phyloP scores from a whole-genome alignment of 495 filamentous ascomycete species.

The Penicillium soppii region DNA sequence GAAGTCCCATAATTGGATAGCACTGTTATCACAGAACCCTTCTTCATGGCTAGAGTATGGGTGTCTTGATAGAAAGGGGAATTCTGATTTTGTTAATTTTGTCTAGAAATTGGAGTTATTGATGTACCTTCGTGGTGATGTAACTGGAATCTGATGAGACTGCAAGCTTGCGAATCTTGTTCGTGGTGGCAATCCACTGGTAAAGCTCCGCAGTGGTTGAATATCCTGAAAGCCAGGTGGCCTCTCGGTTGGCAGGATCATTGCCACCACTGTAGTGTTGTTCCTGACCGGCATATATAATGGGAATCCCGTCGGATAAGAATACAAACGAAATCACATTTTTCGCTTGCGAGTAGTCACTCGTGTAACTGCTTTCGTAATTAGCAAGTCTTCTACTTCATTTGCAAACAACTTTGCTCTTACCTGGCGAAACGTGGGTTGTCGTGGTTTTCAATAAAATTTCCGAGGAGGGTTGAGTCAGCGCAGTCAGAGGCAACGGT shows the following conservation, averaged over 20 bases:
- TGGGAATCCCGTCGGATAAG: slow-evolving; percentile 66
- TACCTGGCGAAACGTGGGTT: slow-evolving; percentile 62
- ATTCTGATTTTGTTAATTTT: slow-evolving; percentile 12
- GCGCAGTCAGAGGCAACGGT: slow-evolving; percentile 52
- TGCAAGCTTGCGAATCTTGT: slow-evolving; percentile 59
- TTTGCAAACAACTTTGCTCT: neutral
- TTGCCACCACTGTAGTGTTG: slow-evolving; percentile 65
- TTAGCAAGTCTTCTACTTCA: neutral
- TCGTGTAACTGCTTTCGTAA: slow-evolving; percentile 40
- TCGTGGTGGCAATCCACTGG: slow-evolving; percentile 54
- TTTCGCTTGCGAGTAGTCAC: slow-evolving; percentile 53
- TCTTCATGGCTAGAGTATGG: slow-evolving; percentile 58
- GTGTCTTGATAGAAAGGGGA: slow-evolving; percentile 51
- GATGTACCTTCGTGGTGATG: slow-evolving; percentile 40
- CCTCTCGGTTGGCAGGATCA: slow-evolving; percentile 72
- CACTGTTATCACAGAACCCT: slow-evolving; percentile 59
- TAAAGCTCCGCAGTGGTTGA: slow-evolving; percentile 60
- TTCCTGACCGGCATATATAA: slow-evolving; percentile 71
- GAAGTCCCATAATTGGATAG: slow-evolving; percentile 55
- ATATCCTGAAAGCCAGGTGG: slow-evolving; percentile 70
- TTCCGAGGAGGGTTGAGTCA: slow-evolving; percentile 66
- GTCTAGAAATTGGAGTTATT: neutral
- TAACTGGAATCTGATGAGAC: slow-evolving; percentile 48
- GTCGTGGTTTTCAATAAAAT: slow-evolving; percentile 83
- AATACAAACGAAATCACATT: slow-evolving; percentile 72